phyloP scores from a whole-genome alignment of 2,329 filamentous ascomycete genomes.

The Chalara sp. region DNA sequence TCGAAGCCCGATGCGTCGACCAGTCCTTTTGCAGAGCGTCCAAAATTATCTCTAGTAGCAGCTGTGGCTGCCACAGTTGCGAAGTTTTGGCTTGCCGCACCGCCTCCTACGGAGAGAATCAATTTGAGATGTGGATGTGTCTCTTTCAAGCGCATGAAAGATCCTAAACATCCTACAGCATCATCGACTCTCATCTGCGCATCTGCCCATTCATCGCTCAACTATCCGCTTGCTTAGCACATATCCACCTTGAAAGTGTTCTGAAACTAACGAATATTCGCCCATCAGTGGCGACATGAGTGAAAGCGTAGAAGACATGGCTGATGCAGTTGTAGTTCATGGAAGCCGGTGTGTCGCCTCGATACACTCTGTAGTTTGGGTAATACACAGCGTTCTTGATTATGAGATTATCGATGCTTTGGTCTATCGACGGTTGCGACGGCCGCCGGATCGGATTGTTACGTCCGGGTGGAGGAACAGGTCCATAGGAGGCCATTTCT shows the following conservation, averaged over 20 bases:
- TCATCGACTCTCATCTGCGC: slow-evolving; percentile 65
- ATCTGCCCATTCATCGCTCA: slow-evolving; percentile 77
- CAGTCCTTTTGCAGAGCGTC: slow-evolving; percentile 56
- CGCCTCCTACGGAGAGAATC: slow-evolving; percentile 72
- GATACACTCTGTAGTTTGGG: slow-evolving; percentile 71
- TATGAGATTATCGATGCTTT: slow-evolving; percentile 38
- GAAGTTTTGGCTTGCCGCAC: slow-evolving; percentile 57
- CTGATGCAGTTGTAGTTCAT: slow-evolving; percentile 1
- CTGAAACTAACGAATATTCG: slow-evolving; percentile 60
- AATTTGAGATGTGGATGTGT: slow-evolving; percentile 65
- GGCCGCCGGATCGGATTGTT: slow-evolving; percentile 21
- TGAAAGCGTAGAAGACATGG: slow-evolving; percentile 44
- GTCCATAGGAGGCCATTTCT: slow-evolving; percentile 11
- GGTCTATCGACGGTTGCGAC: slow-evolving; percentile 24
- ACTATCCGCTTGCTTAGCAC: slow-evolving; percentile 36
- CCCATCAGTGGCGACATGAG: slow-evolving; percentile 65
- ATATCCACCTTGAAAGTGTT: background rate
- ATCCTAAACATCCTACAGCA: slow-evolving; percentile 59
- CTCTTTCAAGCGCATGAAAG: slow-evolving; percentile 66
- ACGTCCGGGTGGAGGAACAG: slow-evolving; percentile 19
- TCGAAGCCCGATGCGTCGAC: slow-evolving; percentile 66
- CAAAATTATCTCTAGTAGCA: slow-evolving; percentile 61
- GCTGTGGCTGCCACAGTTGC: slow-evolving; percentile 58
- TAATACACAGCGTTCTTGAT: slow-evolving; percentile 76
- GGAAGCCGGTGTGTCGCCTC: slow-evolving; percentile 51